phyloP scores from a whole-genome alignment of 1,139 yeast species.

The Lodderomyces pseudojiufengensis region DNA sequence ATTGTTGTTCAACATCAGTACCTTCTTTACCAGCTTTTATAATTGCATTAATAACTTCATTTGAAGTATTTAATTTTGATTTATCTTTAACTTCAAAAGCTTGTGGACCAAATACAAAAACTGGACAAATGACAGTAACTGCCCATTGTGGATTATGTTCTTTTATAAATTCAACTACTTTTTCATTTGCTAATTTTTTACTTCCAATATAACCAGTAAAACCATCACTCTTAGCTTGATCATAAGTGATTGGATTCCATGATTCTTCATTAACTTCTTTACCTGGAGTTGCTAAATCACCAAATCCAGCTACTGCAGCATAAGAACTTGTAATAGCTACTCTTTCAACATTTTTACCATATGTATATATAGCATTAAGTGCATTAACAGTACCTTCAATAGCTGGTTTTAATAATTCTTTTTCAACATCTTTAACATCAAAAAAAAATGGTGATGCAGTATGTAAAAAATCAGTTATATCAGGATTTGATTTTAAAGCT shows the following conservation, averaged over 20 bases:
- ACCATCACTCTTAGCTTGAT: constrained; percentile 21
- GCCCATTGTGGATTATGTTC: constrained; percentile 23
- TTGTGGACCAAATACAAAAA: constrained; percentile 43
- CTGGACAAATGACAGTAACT: constrained; percentile 28
- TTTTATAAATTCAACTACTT: constrained; percentile 50
- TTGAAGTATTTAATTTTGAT: constrained; percentile 36
- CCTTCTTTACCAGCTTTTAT: constrained; percentile 11
- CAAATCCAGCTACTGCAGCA: constrained; percentile 19
- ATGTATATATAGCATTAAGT: constrained; percentile 19
- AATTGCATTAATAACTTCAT: constrained; percentile 31
- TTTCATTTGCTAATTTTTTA: constrained; percentile 31
- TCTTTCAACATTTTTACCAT: constrained; percentile 23
- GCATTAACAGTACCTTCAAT: constrained; percentile 29
- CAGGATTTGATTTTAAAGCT: constrained; percentile 27
- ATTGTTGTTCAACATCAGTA: constrained; percentile 15
- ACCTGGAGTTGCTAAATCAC: constrained; percentile 10
- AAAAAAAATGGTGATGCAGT: constrained; percentile 32
- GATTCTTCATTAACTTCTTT: constrained; percentile 24
- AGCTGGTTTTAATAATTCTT: constrained; percentile 30
- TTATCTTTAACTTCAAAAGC: constrained; percentile 24
- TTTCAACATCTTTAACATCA: constrained; percentile 21
- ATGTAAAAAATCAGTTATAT: constrained; percentile 26
- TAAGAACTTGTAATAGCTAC: constrained; percentile 29
- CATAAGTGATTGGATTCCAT: constrained; percentile 38
- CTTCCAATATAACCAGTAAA: constrained; percentile 27